phyloP scores from a whole-genome alignment of 2,329 filamentous ascomycete genomes.

The Endocalyx cinctus region DNA sequence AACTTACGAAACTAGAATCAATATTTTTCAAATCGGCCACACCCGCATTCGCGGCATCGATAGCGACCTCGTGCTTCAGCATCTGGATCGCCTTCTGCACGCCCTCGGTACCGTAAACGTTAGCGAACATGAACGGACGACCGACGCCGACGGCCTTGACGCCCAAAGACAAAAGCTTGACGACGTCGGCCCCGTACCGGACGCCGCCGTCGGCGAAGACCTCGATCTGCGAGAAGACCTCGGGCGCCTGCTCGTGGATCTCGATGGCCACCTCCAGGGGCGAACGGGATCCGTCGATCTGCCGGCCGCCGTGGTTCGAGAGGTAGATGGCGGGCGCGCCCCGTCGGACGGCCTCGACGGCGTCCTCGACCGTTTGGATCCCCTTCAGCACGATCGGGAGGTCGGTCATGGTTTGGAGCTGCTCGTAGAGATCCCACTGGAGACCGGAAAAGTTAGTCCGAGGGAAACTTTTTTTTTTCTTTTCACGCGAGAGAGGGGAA shows the following conservation, averaged over 20 bases:
- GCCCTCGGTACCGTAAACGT: slow-evolving; percentile 40
- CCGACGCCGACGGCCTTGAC: slow-evolving; percentile 35
- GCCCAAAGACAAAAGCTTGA: slow-evolving; percentile 30
- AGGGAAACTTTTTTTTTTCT: too few species aligned
- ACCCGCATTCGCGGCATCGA: slow-evolving; percentile 25
- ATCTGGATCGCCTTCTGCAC: slow-evolving; percentile 37
- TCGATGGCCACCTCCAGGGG: slow-evolving; percentile 27
- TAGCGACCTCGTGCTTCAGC: slow-evolving; percentile 38
- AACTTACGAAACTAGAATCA: slow-evolving; percentile 14
- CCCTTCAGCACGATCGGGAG: slow-evolving; percentile 29
- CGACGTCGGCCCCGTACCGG: slow-evolving; percentile 28
- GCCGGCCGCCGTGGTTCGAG: slow-evolving; percentile 32
- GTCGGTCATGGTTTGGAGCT: slow-evolving; percentile 13
- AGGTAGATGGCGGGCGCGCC: slow-evolving; percentile 27
- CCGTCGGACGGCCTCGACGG: slow-evolving; percentile 21
- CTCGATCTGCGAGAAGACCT: slow-evolving; percentile 26
- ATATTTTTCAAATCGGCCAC: slow-evolving; percentile 22
- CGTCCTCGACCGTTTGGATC: slow-evolving; percentile 29
- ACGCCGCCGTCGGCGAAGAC: slow-evolving; percentile 31
- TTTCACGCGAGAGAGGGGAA: not conserved
- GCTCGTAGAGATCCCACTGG: slow-evolving; percentile 24
- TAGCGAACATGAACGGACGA: slow-evolving; percentile 42
- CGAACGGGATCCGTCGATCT: slow-evolving; percentile 26
- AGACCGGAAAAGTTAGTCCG: not conserved
- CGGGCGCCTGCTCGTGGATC: slow-evolving; percentile 22